Base-by-base conservation (phyloP, 192 early-diverging fungal species). In the Coemansia sp. region DNA sequence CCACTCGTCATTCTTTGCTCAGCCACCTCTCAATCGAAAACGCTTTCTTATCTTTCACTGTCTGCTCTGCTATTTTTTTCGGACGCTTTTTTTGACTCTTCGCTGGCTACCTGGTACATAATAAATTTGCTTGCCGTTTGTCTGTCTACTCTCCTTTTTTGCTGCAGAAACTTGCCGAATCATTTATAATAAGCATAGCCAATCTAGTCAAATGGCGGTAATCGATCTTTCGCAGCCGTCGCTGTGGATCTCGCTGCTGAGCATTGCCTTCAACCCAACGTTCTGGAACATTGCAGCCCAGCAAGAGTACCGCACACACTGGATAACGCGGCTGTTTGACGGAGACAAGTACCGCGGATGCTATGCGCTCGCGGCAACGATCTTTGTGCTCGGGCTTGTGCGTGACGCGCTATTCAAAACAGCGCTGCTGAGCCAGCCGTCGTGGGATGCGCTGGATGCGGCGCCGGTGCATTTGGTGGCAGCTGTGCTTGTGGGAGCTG, bases 211-310 rank as follows among this genome's bases (percentile, higher is more conserved):
- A 21, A 54, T 54, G 52, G 21, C 52, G 52, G 4, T 69, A 15
- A 73, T 94, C 47, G 86, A 94, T 78, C 87, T 88, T 64, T 69
- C 69, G 48, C 80, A 92, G 71, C 74, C 86, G 18, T 83, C 87
- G 21, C 82, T 97, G 47, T 93, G 89, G 85, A 58, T 89, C 50
- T 68, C 90, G 21, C 74, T 91, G 19, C 90, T 77, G 12, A 87
- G 86, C 62, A 92, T 97, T 50, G 65, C 90, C 16, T 95, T 97
- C 84, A 95, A 94, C 62, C 95, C 95, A 48, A 73, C 87, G 23
- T 92, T 90, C 71, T 97, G 95, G 95, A 97, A 97, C 81, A 87
- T 92, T 38, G 92, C 89, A 9, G 95, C 95, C 11, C 86, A 92
- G 40, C 86, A 81, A 72, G 94, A 97, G 79, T 92, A 94, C 83